These are phyloP conservation scores for Austroboletus eburneus DNA, from an alignment of 768 basidiomycete genomes.

Conservation along the genomic window DNA sequence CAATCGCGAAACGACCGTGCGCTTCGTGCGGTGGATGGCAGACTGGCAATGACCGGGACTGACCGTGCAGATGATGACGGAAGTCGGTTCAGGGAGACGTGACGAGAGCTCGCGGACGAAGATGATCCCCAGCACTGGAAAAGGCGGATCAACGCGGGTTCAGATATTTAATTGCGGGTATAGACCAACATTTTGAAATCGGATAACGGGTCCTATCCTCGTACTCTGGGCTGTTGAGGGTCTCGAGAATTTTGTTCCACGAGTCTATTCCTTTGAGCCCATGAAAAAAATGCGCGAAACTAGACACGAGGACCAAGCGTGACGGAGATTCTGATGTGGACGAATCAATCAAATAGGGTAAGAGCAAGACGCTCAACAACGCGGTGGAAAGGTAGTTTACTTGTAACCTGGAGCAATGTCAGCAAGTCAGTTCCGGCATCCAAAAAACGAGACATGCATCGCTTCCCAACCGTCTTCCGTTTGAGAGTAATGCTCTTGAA, in stretches of 20 bases:
- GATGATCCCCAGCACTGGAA: conserved; percentile 26
- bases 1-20: conserved; percentile 2
- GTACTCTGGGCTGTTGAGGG: conserved; percentile 17
- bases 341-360: conserved; percentile 27
- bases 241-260: conserved; percentile 19
- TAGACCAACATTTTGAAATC: no score
- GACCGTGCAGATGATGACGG: conserved; percentile 25
- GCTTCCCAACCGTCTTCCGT: conserved; percentile 45
- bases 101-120: conserved; percentile 28
- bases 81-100: conserved; percentile 17
- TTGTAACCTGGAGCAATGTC: conserved; percentile 26
- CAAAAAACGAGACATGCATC: conserved; percentile 18
- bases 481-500: conserved; percentile 9
- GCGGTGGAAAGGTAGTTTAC: conserved; percentile 32
- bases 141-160: background rate
- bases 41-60: conserved; percentile 33
- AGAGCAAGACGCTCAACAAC: conserved; percentile 27
- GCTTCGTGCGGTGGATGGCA: conserved; percentile 19
- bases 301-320: conserved; percentile 27
- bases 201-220: conserved; percentile 15
- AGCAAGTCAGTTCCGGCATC: background rate
- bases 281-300: conserved; percentile 25
- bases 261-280: background rate
- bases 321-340: conserved; percentile 11
- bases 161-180: no score